These are phyloP conservation scores for Sugiyamaella qingdaonensis DNA, from an alignment of 805 yeast species.

Conservation along the genomic window DNA sequence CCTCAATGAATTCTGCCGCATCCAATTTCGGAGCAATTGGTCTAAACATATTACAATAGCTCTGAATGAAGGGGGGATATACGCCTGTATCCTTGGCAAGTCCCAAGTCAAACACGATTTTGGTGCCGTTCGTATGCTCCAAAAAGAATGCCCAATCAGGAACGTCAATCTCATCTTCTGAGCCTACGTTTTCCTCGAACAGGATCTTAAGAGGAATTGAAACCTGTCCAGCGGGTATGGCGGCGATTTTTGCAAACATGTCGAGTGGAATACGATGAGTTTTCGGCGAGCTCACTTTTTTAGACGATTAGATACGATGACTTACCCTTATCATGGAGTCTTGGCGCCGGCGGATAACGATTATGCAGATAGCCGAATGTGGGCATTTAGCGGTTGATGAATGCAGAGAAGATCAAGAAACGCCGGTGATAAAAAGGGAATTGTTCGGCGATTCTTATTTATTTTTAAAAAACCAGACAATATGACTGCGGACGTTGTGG, in stretches of 20 bases:
- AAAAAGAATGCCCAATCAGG: not conserved
- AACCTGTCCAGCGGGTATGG: not conserved
- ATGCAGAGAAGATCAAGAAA: no score
- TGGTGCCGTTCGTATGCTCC: constrained; percentile 1
- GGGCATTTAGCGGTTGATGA: no score
- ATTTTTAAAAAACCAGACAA: not conserved
- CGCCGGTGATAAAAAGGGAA: no score
- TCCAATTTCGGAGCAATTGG: not conserved
- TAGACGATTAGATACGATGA: no score
- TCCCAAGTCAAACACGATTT: constrained; percentile 3
- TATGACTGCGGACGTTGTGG: not conserved
- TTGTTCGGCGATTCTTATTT: no score
- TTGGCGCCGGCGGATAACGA: no score
- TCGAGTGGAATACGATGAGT: not conserved
- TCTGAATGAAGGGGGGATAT: not conserved
- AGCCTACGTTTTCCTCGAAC: not conserved
- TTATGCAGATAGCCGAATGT: no score
- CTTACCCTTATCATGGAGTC: no score
- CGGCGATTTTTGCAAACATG: not conserved
- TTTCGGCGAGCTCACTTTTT: no score
- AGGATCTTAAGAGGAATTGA: not conserved
- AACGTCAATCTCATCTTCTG: not conserved
- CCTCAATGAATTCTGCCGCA: not conserved
- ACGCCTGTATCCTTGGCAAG: constrained; percentile 1
- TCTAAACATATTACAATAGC: not conserved